Evolutionary conservation across 148 eudicot genomes (phyloP).

Genomic region (Beta vulgaris): DNA sequence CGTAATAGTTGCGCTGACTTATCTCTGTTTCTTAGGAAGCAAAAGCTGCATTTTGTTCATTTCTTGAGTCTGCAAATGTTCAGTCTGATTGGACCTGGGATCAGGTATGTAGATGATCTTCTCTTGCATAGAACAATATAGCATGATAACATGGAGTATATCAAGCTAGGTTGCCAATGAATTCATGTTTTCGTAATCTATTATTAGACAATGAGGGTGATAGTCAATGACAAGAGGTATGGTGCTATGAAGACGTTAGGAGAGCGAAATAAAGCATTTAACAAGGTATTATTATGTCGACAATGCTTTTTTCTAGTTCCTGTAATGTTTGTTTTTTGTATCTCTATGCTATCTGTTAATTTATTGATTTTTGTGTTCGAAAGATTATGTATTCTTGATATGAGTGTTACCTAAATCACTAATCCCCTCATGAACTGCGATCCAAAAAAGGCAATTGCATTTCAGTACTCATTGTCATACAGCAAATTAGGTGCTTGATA

Average conservation of each 20-base stretch:
- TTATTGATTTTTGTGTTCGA: background rate
- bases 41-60: constrained; percentile 79
- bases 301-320: background rate
- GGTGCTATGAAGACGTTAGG: constrained; percentile 90
- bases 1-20: too few species aligned
- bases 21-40: constrained; percentile 61
- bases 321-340: background rate
- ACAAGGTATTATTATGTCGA: constrained; percentile 58
- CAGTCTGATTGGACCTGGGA: constrained; percentile 98
- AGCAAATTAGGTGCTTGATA: too few species aligned
- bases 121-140: background rate
- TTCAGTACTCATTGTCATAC: too few species aligned
- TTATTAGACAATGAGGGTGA: constrained; percentile 88
- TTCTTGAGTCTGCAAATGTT: constrained; percentile 85
- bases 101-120: constrained; percentile 51
- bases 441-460: too few species aligned
- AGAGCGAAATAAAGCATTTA: constrained; percentile 93
- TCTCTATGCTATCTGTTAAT: background rate
- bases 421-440: too few species aligned
- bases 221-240: constrained; percentile 89
- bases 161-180: background rate
- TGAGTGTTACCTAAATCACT: too few species aligned
- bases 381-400: too few species aligned
- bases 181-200: constrained; percentile 16
- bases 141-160: background rate